Evolutionary conservation across 331 rosid species (phyloP), one percentile per base, ranked within the genome.

Genomic region (Pyracantha coccinea): DNA sequence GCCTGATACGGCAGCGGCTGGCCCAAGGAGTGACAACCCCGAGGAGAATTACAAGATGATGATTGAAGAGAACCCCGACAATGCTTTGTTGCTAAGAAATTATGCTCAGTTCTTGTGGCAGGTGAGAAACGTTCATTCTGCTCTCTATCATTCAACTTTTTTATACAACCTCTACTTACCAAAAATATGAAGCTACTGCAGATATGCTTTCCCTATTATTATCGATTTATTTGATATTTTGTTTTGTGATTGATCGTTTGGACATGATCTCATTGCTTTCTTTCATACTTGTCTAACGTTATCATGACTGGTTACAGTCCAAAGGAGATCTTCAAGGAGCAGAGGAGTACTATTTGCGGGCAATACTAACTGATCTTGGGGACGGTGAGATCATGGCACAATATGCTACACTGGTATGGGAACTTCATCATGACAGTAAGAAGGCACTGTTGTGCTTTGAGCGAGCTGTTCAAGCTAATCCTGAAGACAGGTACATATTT

Each of bases 331-430:
- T 81, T 81, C 81, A 85, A 78, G 86, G 85, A 44, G 93, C 97
- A 35, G 92, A 92, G 83, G 78, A 86, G 55, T 85, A 75, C 81
- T 90, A 90, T 75, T 66, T 77, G 3, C 89, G 82, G 19, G 91
- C 93, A 32, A 67, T 88, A 60, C 73, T 61, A 79, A 88, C 87
- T 16, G 89, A 89, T 85, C 97, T 93, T 3, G 27, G 74, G 12
- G 89, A 92, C 8, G 96, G 97, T 52, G 91, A 90, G 86, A 69
- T 76, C 50, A 71, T 88, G 19, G 83, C 91, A 4, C 85, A 88
- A 69, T 92, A 86, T 82, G 99, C 96, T 67, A 80, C 77, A 61
- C 83, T 95, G 60, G 88, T 78, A 65, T 95, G 97, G 97, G 92
- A 95, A 68, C 88, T 80, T 80, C 91, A 89, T 81, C 92, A 50